These are phyloP conservation scores for Coemansia sp. DNA, from an alignment of 192 early-diverging fungal genomes.

Conservation along the genomic window DNA sequence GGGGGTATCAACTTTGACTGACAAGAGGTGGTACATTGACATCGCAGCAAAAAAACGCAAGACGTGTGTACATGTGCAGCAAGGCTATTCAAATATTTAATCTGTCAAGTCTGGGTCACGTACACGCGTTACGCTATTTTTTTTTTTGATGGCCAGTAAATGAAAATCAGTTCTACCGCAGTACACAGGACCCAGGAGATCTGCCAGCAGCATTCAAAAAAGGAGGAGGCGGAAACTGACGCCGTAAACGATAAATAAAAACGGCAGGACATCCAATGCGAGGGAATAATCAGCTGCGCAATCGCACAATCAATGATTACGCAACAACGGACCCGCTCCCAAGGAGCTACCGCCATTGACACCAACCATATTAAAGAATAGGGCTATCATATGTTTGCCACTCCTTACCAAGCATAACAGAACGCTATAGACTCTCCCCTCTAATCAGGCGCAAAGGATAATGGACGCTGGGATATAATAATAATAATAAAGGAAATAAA, in stretches of 20 bases:
- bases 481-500: not conserved
- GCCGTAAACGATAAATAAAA: too few relatives aligned
- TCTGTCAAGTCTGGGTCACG: not conserved
- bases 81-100: not conserved
- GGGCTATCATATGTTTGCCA: not conserved
- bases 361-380: not conserved
- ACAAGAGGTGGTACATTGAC: not conserved
- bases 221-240: too few relatives aligned
- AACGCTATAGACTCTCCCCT: not conserved
- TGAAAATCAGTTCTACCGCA: not conserved
- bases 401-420: slow-evolving; percentile 8
- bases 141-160: not conserved
- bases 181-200: not conserved
- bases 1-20: not conserved
- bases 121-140: not conserved
- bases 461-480: not conserved
- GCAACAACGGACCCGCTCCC: not conserved
- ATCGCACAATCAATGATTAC: slow-evolving; percentile 2
- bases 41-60: not conserved
- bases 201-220: not conserved
- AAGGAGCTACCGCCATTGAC: not conserved
- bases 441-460: not conserved
- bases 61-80: slow-evolving; percentile 1
- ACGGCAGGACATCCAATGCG: not conserved
- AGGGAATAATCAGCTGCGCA: not conserved